Conservation (phyloP, 106 monocot genomes). For the Alisma plantagoaquatica region DNA sequence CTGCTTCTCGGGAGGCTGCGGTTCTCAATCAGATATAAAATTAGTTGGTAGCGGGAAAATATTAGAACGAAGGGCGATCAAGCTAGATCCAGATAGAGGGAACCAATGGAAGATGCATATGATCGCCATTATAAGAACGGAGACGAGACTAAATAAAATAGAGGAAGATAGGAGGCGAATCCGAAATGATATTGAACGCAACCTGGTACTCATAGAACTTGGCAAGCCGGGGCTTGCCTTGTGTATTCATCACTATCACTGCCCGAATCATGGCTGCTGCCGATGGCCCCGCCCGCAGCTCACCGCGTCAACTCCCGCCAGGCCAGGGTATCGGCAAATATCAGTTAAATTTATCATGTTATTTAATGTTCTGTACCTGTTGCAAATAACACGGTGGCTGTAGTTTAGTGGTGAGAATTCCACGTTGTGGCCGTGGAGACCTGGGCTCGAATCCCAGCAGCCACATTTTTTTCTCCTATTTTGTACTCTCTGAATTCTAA, state of each 20-base stretch:
- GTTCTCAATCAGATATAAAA: neutral
- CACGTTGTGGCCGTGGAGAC: constrained; percentile 97
- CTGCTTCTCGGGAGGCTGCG: constrained; percentile 79
- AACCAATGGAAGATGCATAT: no score
- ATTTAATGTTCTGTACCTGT: no score
- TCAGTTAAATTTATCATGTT: no score
- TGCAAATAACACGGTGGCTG: constrained; percentile 50
- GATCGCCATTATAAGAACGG: no score
- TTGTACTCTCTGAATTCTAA: no score
- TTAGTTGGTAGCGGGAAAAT: neutral
- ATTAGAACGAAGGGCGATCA: neutral
- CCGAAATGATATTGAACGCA: no score
- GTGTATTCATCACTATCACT: constrained; percentile 80
- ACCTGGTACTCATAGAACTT: constrained; percentile 89
- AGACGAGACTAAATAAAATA: neutral
- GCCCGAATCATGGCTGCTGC: constrained; percentile 82
- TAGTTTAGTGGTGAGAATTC: constrained; percentile 94
- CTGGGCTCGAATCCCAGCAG: constrained; percentile 96
- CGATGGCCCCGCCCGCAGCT: no score
- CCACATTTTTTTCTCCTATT: constrained; percentile 49
- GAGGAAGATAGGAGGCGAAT: neutral
- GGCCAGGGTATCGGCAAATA: no score
- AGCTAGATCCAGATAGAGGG: neutral
- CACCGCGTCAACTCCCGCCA: no score
- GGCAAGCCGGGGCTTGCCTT: constrained; percentile 77